A percentile compares a stretch with the other conserved stretches of the same genome.
Evolutionary conservation across 208 protist species (phyloP).

Genomic region (Trichomonas vaginalis): DNA sequence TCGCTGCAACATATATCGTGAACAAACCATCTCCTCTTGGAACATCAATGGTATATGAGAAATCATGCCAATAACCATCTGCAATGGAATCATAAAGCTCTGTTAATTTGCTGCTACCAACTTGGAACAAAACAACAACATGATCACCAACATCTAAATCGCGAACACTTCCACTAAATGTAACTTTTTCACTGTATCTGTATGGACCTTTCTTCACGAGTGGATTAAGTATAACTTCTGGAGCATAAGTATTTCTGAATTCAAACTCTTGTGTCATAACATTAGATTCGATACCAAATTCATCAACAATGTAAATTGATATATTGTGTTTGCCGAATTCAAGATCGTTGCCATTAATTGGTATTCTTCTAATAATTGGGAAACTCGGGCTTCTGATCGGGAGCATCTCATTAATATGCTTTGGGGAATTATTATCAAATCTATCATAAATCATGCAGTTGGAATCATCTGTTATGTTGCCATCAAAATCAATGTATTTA

Average conservation of each 20-base stretch:
- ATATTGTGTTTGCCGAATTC: not conserved
- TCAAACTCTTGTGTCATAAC: not conserved
- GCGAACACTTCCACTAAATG: not conserved
- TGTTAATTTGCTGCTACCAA: not conserved
- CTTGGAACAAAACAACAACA: not conserved
- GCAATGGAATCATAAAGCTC: not conserved
- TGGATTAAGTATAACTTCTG: not conserved
- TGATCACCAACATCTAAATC: not conserved
- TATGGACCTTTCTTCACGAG: not conserved
- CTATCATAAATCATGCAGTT: too few species aligned
- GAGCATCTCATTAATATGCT: too few species aligned
- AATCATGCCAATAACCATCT: not conserved
- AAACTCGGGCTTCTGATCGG: too few species aligned
- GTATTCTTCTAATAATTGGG: too few species aligned
- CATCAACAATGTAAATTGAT: not conserved
- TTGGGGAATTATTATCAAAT: too few species aligned
- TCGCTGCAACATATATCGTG: not conserved
- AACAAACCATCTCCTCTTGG: not conserved
- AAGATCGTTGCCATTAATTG: not conserved
- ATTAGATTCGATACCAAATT: not conserved
- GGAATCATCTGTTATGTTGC: too few species aligned
- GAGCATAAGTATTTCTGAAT: too few species aligned
- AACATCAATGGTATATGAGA: not conserved
- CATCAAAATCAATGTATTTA: too few species aligned
- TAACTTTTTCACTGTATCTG: not conserved